Conservation (phyloP, 129 eudicot genomes). For the Glebionis coronaria region DNA sequence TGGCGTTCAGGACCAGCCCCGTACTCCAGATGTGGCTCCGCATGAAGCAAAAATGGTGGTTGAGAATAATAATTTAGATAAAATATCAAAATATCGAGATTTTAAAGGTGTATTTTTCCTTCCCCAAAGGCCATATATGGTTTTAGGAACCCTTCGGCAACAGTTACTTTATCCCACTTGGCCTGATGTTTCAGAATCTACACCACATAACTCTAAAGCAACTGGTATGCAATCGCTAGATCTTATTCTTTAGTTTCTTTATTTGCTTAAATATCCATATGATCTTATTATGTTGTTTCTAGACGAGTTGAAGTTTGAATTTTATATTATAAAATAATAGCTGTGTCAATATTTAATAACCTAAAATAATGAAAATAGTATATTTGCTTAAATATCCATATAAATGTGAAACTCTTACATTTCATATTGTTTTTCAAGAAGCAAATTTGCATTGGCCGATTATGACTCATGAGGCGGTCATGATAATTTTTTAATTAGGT, state of each 20-base stretch:
- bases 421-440: too few species aligned
- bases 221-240: conserved; percentile 44
- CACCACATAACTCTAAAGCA: conserved; percentile 31
- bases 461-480: too few species aligned
- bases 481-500: too few species aligned
- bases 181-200: conserved; percentile 44
- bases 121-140: conserved; percentile 96
- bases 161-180: conserved; percentile 96
- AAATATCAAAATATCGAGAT: conserved; percentile 35
- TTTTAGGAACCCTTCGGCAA: conserved; percentile 91
- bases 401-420: too few species aligned
- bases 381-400: too few species aligned
- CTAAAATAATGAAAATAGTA: too few species aligned
- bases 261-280: background rate
- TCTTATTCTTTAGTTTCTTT: conserved; percentile 10
- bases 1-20: too few species aligned
- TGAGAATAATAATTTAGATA: conserved; percentile 15
- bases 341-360: too few species aligned
- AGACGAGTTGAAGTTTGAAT: background rate
- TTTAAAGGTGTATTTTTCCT: conserved; percentile 81
- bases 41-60: conserved; percentile 18
- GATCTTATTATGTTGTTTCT: too few species aligned
- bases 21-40: conserved; percentile 24
- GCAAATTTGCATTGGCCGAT: too few species aligned
- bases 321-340: background rate